Evolutionary conservation across 1,139 yeast genomes (phyloP).

Genomic region (Candida pseudoviswanathii): DNA sequence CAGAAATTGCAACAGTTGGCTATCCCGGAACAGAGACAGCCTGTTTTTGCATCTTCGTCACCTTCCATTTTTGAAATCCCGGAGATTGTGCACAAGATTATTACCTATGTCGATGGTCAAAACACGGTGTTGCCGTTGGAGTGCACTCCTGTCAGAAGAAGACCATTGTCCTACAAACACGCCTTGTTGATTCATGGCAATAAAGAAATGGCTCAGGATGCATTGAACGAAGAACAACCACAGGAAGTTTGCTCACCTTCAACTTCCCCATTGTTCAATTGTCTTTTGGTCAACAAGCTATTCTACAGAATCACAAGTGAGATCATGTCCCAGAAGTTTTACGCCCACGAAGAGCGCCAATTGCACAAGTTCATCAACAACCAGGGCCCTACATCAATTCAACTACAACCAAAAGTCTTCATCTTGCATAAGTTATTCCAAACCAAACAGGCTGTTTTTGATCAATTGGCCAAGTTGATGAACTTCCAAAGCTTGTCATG

Average conservation of each 20-base stretch:
- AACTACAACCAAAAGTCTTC: conserved; percentile 32
- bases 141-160: conserved; percentile 58
- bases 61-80: conserved; percentile 71
- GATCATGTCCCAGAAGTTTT: conserved; percentile 55
- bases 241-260: conserved; percentile 1
- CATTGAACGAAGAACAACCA: conserved; percentile 41
- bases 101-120: conserved; percentile 58
- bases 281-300: conserved; percentile 66
- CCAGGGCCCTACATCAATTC: conserved; percentile 4
- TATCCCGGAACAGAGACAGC: not conserved
- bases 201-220: conserved; percentile 47
- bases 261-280: conserved; percentile 45
- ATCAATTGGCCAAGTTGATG: conserved; percentile 25
- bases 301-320: conserved; percentile 63
- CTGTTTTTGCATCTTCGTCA: not conserved
- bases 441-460: conserved; percentile 31
- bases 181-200: conserved; percentile 52
- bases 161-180: conserved; percentile 68
- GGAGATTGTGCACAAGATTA: conserved; percentile 67
- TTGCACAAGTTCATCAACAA: conserved; percentile 37
- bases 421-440: conserved; percentile 41
- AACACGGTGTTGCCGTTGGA: conserved; percentile 58
- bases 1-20: conserved; percentile 1
- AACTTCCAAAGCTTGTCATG: conserved; percentile 54
- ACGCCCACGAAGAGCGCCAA: conserved; percentile 49